Evolutionary conservation across 2,329 filamentous ascomycete species (phyloP), one percentile per base, ranked within the genome.

Genomic region (Colletotrichum acutatum): DNA sequence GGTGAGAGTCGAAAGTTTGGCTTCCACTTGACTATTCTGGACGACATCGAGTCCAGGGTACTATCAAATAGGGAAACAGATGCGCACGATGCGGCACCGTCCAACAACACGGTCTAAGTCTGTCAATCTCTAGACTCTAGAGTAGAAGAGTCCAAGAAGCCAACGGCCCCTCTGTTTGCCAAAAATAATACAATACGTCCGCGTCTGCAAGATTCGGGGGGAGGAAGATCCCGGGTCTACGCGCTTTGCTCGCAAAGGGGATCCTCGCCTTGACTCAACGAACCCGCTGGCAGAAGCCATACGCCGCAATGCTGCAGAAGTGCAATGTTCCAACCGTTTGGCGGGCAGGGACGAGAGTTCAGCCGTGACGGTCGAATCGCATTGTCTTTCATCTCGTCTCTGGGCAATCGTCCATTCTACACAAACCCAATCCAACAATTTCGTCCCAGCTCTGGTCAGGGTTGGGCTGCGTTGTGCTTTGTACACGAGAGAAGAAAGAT

Each of bases 181-280:
- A 64, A 53, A 54, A 30, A 37, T 11, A 46, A 16, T 30, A 49
- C 52, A 53, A 12, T 19, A 52, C 58, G 61, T 66, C 24, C 59
- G 52, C 26, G 54, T 34, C 62, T 71, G 68, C 62, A 54, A 54
- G 62, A 59, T 53, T 65, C 60, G 60, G 60, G 32, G 53, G 30
- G 53, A 26, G 54, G 61, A 8, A 34, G 68, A 66, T 60, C 42
- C 68, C 59, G 68, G 63, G 26, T 53, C 62, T 24, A 12, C 37
- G 16, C 37, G 59, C 42, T 62, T 28, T 54, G n/a, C 54, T 26
- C 37, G 19, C 60, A 59, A 59, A 30, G 60, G 61, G 28, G 28
- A 37, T 53, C 52, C 34, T 34, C 26, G 37, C 53, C 42, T 26
- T 37, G 8, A n/a, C 37, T 53, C 42, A 42, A 14, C 14, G 58